These are phyloP conservation scores for Rhynchospora breviuscula DNA, from an alignment of 176 grass and related monocot species.

Conservation along the genomic window DNA sequence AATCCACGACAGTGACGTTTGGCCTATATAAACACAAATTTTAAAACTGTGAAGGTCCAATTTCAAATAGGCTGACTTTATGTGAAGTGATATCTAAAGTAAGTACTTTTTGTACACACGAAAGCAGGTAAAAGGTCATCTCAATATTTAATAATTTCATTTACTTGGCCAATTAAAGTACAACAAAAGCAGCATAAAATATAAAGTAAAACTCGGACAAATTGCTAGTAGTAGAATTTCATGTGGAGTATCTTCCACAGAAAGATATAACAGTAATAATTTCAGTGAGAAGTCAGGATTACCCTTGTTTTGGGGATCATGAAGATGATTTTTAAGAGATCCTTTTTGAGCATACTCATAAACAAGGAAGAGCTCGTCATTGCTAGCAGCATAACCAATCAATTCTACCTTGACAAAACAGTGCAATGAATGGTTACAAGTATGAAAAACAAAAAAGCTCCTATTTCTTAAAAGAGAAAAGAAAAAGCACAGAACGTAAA, in stretches of 20 bases:
- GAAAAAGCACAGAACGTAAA: conserved; percentile 21
- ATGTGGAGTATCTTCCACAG: neutral
- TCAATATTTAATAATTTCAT: neutral
- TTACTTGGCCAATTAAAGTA: neutral
- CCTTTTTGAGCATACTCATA: conserved; percentile 97
- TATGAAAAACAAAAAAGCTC: neutral
- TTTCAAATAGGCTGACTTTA: neutral
- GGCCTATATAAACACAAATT: conserved; percentile 40
- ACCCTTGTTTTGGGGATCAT: conserved; percentile 93
- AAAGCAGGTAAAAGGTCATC: neutral
- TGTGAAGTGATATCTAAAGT: neutral
- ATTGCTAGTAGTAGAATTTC: neutral
- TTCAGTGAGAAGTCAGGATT: conserved; percentile 3
- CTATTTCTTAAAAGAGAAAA: conserved; percentile 14
- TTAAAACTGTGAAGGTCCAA: neutral
- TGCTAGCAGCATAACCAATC: conserved; percentile 91
- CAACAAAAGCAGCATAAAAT: conserved; percentile 11
- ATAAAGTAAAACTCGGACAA: neutral
- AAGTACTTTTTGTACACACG: neutral
- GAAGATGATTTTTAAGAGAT: conserved; percentile 89
- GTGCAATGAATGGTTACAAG: conserved; percentile 11
- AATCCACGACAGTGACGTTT: conserved; percentile 91
- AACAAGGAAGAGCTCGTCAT: conserved; percentile 90
- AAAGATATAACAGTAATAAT: neutral
- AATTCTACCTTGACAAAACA: conserved; percentile 99